Evolutionary conservation across 2,329 filamentous ascomycete species (phyloP), one percentile per base, ranked within the genome.

Genomic region (Ceratocystis destructans): DNA sequence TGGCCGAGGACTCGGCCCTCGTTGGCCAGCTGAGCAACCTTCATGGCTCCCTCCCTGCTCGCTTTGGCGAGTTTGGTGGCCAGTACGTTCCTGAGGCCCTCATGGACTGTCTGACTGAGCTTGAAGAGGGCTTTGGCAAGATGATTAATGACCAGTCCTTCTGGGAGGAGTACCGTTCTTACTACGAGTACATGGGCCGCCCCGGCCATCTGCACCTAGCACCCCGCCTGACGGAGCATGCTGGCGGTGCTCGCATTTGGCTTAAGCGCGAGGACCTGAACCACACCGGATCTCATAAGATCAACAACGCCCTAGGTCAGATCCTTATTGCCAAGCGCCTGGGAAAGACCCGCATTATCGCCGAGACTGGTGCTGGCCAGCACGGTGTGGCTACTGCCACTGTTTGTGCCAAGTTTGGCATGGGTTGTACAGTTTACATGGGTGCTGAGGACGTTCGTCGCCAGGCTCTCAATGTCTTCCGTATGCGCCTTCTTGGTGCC

Each of bases 371-470:
- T 71, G 94, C 94, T 65, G 94, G 94, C 20, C 94, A 99, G 78
- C 94, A 99, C 77, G 94, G 94, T 79, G 94, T 99, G 46, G 94
- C 94, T 2, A 97, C 94, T 37, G 94, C 94, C 0, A 99, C 94
- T 0, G 91, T 97, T 28, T 97, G 94, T 73, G 94, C 94, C 73
- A 96, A 96, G 78, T 97, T 99, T 73, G 91, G 90, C 73, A 93
- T 99, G 92, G 88, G 93, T 75, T 99, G 94, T 75, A 96, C 91
- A 37, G 89, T 99, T 66, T 99, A 92, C 78, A 99, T 99, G 94
- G 94, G 94, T 72, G 68, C 68, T 72, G 94, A 99, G 78, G 94
- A 99, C 73, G 94, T 97, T 64, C 88, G 94, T 67, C 87, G 94
- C 71, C 94, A 99, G 76, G 93, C 94, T 1, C 82, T 99, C 67